phyloP scores from a whole-genome alignment of 202 grass and related monocot genomes.

The Digitaria exilis region DNA sequence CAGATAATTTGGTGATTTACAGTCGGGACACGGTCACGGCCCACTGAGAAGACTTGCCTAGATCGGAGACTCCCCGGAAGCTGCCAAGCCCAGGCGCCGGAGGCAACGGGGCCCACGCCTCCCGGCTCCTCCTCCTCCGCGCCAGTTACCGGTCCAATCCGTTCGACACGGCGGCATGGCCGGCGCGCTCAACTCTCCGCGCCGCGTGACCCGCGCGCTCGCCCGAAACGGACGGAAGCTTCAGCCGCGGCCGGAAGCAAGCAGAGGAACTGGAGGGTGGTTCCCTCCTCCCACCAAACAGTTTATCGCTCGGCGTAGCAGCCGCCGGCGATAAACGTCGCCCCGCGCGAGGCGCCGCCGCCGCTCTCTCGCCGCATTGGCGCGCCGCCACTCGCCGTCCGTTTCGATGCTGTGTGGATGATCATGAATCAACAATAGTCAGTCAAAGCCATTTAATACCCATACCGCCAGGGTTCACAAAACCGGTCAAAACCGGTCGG shows the following conservation, averaged over 20 bases:
- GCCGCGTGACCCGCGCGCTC: not conserved
- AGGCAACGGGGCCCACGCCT: not conserved
- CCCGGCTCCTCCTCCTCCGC: not conserved
- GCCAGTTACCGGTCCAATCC: not conserved
- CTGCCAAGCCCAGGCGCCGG: not conserved
- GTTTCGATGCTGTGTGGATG: not conserved
- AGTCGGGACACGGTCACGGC: not conserved
- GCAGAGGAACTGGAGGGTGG: not conserved
- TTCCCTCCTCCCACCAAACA: not conserved
- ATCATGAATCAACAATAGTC: too few relatives aligned
- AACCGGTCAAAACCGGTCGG: too few relatives aligned
- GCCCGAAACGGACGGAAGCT: not conserved
- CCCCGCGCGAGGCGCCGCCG: not conserved
- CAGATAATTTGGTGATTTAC: not conserved
- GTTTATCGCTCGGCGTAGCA: too few relatives aligned
- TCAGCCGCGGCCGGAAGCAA: not conserved
- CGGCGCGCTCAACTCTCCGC: not conserved
- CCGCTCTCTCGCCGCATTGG: not conserved
- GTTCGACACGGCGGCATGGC: not conserved
- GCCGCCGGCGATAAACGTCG: not conserved
- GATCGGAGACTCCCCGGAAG: not conserved
- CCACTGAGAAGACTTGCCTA: constrained; percentile 16
- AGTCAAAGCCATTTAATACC: too few relatives aligned
- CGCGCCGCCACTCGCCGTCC: not conserved
- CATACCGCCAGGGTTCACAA: too few relatives aligned